phyloP scores from a whole-genome alignment of 1,139 yeast genomes.

The Taphrina flavorubra region DNA sequence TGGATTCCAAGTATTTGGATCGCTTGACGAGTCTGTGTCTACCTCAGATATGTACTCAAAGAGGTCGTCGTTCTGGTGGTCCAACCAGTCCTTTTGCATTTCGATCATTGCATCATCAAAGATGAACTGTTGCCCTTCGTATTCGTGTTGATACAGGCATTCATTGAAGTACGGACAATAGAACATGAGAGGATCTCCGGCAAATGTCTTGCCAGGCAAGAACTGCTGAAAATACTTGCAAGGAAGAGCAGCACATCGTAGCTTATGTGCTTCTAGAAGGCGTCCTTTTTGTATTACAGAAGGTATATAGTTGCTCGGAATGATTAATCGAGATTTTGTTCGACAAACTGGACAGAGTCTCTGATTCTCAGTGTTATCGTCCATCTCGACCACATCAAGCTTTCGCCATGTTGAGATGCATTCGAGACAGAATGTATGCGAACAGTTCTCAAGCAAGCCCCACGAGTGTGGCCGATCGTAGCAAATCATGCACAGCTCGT shows the following conservation, averaged over 20 bases:
- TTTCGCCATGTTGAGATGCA: constrained; percentile 12
- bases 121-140: background rate
- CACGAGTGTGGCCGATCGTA: constrained; percentile 3
- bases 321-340: background rate
- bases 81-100: constrained; percentile 14
- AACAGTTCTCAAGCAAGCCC: constrained; percentile 7
- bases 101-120: constrained; percentile 12
- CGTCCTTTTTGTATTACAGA: background rate
- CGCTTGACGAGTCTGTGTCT: background rate
- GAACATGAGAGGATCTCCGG: constrained; percentile 19
- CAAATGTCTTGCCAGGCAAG: constrained; percentile 12
- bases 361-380: constrained; percentile 9
- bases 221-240: constrained; percentile 15
- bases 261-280: background rate
- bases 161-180: constrained; percentile 18
- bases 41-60: constrained; percentile 15
- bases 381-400: constrained; percentile 14
- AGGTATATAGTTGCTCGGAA: constrained; percentile 11
- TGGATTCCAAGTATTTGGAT: too few species aligned
- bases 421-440: constrained; percentile 1
- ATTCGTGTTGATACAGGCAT: constrained; percentile 2
- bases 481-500: background rate
- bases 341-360: constrained; percentile 8
- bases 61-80: constrained; percentile 5
- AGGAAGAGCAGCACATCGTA: constrained; percentile 1